phyloP scores from a whole-genome alignment of 176 grass and related monocot genomes.

The Coix lacrymajobi region DNA sequence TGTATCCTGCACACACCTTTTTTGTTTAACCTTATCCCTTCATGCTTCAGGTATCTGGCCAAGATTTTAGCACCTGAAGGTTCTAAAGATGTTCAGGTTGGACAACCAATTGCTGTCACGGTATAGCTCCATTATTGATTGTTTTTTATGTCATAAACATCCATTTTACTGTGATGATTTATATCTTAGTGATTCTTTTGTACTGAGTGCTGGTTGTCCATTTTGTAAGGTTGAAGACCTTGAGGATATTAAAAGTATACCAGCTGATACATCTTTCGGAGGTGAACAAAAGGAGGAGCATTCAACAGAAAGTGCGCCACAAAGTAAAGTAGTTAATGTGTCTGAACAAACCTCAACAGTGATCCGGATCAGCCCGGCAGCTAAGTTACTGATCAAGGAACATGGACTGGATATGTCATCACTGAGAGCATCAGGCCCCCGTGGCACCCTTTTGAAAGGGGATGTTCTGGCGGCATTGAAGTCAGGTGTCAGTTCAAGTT shows the following conservation, averaged over 20 bases:
- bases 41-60: slow-evolving; percentile 69
- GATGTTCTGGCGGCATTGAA: slow-evolving; percentile 79
- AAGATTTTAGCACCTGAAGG: slow-evolving; percentile 98
- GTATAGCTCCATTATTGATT: slow-evolving; percentile 50
- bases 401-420: slow-evolving; percentile 60
- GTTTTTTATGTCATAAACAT: neutral
- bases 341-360: slow-evolving; percentile 39
- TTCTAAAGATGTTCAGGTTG: slow-evolving; percentile 90
- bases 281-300: slow-evolving; percentile 53
- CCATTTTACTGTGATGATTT: neutral
- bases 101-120: slow-evolving; percentile 85
- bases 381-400: slow-evolving; percentile 87
- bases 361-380: slow-evolving; percentile 77
- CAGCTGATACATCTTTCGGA: slow-evolving; percentile 53
- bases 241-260: slow-evolving; percentile 75
- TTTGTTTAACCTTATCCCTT: slow-evolving; percentile 10
- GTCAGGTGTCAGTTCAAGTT: slow-evolving; percentile 40
- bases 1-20: neutral
- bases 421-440: slow-evolving; percentile 83
- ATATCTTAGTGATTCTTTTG: neutral
- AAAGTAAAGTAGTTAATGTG: slow-evolving; percentile 34
- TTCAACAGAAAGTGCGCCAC: slow-evolving; percentile 28
- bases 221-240: slow-evolving; percentile 78
- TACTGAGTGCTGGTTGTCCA: slow-evolving; percentile 2
- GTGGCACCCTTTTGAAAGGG: slow-evolving; percentile 93